A percentile compares a stretch with the other conserved stretches of the same genome.
These are phyloP conservation scores for Monosporascus ibericus DNA, from an alignment of 2,329 filamentous ascomycete genomes.

Conservation along the genomic window DNA sequence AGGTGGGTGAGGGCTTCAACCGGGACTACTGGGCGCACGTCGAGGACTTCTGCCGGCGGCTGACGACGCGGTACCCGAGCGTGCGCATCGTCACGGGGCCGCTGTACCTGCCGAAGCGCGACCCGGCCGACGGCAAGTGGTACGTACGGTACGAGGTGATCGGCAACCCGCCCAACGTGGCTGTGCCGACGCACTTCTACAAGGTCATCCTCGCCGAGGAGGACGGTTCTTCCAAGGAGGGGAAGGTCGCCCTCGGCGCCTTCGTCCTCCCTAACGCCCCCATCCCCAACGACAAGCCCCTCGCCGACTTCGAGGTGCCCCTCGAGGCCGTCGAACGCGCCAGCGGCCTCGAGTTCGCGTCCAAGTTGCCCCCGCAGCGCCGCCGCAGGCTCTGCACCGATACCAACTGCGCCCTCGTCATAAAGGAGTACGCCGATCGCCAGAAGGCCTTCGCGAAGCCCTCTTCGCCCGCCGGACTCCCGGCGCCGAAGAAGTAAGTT, in stretches of 20 bases:
- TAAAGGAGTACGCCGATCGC: constrained; percentile 67
- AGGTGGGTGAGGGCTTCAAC: constrained; percentile 98
- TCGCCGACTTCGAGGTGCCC: constrained; percentile 91
- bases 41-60: constrained; percentile 87
- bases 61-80: constrained; percentile 74
- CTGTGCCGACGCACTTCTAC: constrained; percentile 98
- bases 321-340: constrained; percentile 89
- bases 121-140: constrained; percentile 85
- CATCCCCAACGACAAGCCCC: constrained; percentile 81
- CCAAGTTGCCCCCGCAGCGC: constrained; percentile 66
- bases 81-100: constrained; percentile 92
- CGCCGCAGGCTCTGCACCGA: constrained; percentile 80
- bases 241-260: constrained; percentile 79
- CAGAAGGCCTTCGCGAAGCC: constrained; percentile 52
- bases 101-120: constrained; percentile 81
- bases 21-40: constrained; percentile 99
- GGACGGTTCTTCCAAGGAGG: constrained; percentile 39
- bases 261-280: constrained; percentile 91
- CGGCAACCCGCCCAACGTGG: constrained; percentile 84
- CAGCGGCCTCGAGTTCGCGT: constrained; percentile 84
- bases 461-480: not conserved
- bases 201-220: constrained; percentile 98
- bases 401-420: constrained; percentile 73
- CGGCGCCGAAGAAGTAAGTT: constrained; percentile 8
- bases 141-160: constrained; percentile 94